These are phyloP conservation scores for Hymenoscyphus albidus DNA, from an alignment of 2,329 filamentous ascomycete species.

Conservation along the genomic window DNA sequence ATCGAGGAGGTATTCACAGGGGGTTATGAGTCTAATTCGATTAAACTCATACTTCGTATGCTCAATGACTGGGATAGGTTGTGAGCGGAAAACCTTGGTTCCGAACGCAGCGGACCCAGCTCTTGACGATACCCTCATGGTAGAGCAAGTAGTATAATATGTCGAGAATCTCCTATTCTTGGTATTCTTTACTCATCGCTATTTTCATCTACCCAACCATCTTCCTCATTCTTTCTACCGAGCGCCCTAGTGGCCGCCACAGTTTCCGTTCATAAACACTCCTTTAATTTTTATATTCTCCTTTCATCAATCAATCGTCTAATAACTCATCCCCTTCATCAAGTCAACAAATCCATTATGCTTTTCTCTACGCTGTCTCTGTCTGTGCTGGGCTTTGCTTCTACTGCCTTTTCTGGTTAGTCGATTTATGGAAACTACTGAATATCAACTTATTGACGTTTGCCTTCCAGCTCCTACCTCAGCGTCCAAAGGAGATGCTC, in stretches of 20 bases:
- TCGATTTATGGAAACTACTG: background rate
- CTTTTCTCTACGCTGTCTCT: slow-evolving; percentile 23
- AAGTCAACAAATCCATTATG: slow-evolving; percentile 25
- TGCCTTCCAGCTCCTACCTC: slow-evolving; percentile 24
- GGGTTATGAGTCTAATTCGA: slow-evolving; percentile 22
- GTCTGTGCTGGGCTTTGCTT: slow-evolving; percentile 26
- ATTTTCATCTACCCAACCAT: slow-evolving; percentile 18
- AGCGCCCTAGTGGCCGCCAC: slow-evolving; percentile 34
- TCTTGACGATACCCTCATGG: slow-evolving; percentile 9
- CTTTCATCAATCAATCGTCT: slow-evolving; percentile 13
- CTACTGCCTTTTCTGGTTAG: slow-evolving; percentile 27
- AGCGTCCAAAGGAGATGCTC: slow-evolving; percentile 21
- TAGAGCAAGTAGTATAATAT: slow-evolving; percentile 23
- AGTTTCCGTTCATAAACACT: slow-evolving; percentile 24
- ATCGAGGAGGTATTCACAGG: slow-evolving; percentile 11
- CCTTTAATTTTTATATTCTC: slow-evolving; percentile 20
- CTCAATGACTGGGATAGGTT: slow-evolving; percentile 17
- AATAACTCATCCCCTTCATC: background rate
- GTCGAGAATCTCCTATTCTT: slow-evolving; percentile 14
- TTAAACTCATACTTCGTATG: slow-evolving; percentile 16
- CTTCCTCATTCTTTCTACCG: slow-evolving; percentile 28
- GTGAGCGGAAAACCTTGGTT: slow-evolving; percentile 26
- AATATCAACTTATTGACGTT: slow-evolving; percentile 15
- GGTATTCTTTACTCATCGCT: slow-evolving; percentile 21
- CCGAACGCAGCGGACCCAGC: slow-evolving; percentile 21